Conservation (phyloP, 495 filamentous ascomycete species). For the Penicillium coprophilum region DNA sequence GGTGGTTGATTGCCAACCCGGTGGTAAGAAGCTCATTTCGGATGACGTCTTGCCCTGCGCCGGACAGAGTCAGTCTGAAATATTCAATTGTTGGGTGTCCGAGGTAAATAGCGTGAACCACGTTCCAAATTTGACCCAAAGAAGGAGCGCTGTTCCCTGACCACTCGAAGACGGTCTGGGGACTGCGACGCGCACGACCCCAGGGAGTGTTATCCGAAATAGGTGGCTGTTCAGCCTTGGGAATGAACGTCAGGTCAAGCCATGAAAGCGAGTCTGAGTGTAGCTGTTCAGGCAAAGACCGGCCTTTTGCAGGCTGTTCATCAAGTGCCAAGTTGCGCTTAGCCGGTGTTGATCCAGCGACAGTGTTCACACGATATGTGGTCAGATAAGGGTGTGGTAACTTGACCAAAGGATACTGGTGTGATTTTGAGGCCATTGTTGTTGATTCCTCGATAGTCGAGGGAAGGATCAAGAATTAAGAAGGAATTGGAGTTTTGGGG, state of each 20-base stretch:
- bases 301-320: slow-evolving; percentile 26
- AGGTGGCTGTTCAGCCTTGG: slow-evolving; percentile 29
- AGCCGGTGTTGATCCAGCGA: slow-evolving; percentile 22
- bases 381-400: slow-evolving; percentile 35
- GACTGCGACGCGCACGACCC: slow-evolving; percentile 44
- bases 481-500: neutral
- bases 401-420: slow-evolving; percentile 30
- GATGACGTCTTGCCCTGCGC: slow-evolving; percentile 40
- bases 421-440: slow-evolving; percentile 22
- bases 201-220: slow-evolving; percentile 46
- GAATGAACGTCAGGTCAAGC: slow-evolving; percentile 29
- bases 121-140: slow-evolving; percentile 60
- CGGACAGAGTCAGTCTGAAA: slow-evolving; percentile 50
- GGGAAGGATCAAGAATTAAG: neutral
- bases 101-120: slow-evolving; percentile 59
- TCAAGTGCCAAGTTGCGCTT: slow-evolving; percentile 30
- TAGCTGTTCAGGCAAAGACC: slow-evolving; percentile 30
- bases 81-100: slow-evolving; percentile 53
- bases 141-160: slow-evolving; percentile 40
- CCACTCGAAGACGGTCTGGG: slow-evolving; percentile 43
- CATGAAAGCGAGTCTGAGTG: slow-evolving; percentile 36
- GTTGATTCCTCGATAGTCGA: neutral
- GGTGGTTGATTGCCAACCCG: slow-evolving; percentile 52
- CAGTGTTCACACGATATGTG: slow-evolving; percentile 31
- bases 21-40: slow-evolving; percentile 52